Evolutionary conservation across 2,329 filamentous ascomycete genomes (phyloP).

Genomic region (Fusarium pininemorale): DNA sequence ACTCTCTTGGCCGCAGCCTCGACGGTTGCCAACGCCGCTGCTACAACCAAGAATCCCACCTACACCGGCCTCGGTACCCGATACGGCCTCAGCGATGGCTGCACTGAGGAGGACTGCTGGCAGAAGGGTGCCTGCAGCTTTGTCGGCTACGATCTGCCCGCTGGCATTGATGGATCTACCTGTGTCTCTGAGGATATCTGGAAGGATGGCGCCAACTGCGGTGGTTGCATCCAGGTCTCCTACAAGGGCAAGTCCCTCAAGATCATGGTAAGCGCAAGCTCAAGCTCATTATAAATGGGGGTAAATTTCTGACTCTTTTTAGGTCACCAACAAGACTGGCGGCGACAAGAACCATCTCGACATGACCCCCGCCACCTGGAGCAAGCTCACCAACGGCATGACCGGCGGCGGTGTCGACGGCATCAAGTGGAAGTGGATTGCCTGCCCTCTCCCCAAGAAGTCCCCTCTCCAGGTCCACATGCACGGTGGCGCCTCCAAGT

Average conservation of each 20-base stretch:
- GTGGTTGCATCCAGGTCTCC: constrained; percentile 1
- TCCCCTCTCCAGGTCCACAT: constrained; percentile 10
- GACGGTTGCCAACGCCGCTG: constrained; percentile 1
- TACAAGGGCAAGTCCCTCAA: constrained; percentile 10
- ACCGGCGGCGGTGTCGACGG: constrained; percentile 3
- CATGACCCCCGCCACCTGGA: constrained; percentile 16
- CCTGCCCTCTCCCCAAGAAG: background rate
- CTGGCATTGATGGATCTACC: constrained; percentile 5
- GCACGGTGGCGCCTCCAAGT: constrained; percentile 19
- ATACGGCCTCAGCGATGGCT: constrained; percentile 3
- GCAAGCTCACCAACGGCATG: constrained; percentile 14
- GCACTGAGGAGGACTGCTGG: constrained; percentile 12
- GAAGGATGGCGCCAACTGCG: constrained; percentile 10
- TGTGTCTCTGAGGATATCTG: constrained; percentile 19
- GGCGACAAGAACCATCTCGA: constrained; percentile 20
- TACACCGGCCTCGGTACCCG: constrained; percentile 9
- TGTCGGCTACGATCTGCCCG: constrained; percentile 5
- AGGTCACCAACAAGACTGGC: constrained; percentile 7
- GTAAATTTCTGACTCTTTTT: too few relatives aligned
- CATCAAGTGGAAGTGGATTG: constrained; percentile 25
- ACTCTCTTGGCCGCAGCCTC: constrained; percentile 9
- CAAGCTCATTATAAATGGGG: too few relatives aligned
- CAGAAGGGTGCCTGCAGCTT: constrained; percentile 17
- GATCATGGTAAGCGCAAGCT: background rate
- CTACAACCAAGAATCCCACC: background rate